phyloP scores from a whole-genome alignment of 306 rosid species.

The Prunus davidiana region DNA sequence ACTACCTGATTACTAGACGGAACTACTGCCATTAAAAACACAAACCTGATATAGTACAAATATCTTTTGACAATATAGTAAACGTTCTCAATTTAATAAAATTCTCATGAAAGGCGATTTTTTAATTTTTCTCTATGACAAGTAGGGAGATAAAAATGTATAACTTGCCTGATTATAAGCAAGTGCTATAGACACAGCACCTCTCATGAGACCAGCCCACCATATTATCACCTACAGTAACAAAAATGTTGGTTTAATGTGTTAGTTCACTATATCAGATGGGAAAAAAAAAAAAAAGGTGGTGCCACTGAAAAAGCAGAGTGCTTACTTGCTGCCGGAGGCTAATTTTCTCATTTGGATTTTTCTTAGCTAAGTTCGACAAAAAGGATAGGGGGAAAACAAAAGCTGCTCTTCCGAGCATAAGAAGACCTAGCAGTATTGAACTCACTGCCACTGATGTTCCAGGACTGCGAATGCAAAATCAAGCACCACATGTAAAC shows the following conservation, averaged over 20 bases:
- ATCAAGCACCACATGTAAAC: constrained; percentile 13
- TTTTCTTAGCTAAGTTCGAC: constrained; percentile 66
- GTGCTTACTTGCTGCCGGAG: constrained; percentile 66
- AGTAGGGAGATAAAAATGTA: constrained; percentile 1
- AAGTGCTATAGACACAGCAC: constrained; percentile 96
- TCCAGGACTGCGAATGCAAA: constrained; percentile 67
- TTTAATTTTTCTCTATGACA: not conserved
- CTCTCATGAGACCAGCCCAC: constrained; percentile 99
- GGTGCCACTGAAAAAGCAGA: constrained; percentile 9
- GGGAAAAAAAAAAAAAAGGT: not conserved
- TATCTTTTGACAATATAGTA: not conserved
- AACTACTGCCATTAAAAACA: not conserved
- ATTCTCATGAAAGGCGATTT: not conserved
- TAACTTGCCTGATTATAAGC: constrained; percentile 89
- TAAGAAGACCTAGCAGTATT: constrained; percentile 63
- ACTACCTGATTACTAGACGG: not conserved
- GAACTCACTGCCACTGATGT: constrained; percentile 82
- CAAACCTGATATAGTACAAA: not conserved
- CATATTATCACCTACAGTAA: constrained; percentile 66
- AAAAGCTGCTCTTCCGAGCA: constrained; percentile 89
- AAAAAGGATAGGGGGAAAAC: constrained; percentile 85
- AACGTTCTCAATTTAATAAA: not conserved
- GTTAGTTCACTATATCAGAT: constrained; percentile 10
- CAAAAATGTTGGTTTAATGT: constrained; percentile 16
- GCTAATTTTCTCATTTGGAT: constrained; percentile 46